These are phyloP conservation scores for Exophiala calicioides DNA, from an alignment of 2,329 filamentous ascomycete species.

Conservation along the genomic window DNA sequence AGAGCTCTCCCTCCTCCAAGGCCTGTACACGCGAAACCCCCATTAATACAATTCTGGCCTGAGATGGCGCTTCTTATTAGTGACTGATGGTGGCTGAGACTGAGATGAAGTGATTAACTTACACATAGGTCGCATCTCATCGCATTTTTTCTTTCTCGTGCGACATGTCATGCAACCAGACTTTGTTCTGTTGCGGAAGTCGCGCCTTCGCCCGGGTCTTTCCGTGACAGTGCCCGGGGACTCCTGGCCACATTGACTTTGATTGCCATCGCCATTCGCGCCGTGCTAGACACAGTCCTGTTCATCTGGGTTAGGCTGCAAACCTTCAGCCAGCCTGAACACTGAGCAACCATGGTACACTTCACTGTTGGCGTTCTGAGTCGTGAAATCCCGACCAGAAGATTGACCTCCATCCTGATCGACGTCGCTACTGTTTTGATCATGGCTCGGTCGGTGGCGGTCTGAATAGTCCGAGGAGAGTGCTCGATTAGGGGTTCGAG, in stretches of 20 bases:
- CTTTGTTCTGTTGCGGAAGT: conserved; percentile 92
- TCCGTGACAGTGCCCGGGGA: conserved; percentile 37
- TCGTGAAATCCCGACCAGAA: no score
- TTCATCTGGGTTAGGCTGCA: no score
- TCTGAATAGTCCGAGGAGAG: no score
- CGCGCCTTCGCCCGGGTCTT: conserved; percentile 49
- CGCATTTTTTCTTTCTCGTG: conserved; percentile 94
- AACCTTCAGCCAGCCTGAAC: no score
- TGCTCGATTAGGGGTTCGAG: no score
- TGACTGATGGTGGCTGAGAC: no score
- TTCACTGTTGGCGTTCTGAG: no score
- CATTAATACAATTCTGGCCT: conserved; percentile 88
- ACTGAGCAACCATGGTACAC: no score
- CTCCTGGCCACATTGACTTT: conserved; percentile 32
- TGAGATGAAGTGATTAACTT: conserved; percentile 42
- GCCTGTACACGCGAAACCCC: conserved; percentile 86
- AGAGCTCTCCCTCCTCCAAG: no score
- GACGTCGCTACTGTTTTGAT: no score
- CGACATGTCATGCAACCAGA: conserved; percentile 93
- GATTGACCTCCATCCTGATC: no score
- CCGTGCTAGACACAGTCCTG: conserved; percentile 41
- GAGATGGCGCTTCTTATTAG: conserved; percentile 8
- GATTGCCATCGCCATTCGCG: conserved; percentile 38
- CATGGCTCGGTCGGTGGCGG: no score
- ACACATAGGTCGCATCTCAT: conserved; percentile 92